Evolutionary conservation across 1,284 basidiomycete species (phyloP), one percentile per base, ranked within the genome.

Genomic region (Cryptococcus sp.): DNA sequence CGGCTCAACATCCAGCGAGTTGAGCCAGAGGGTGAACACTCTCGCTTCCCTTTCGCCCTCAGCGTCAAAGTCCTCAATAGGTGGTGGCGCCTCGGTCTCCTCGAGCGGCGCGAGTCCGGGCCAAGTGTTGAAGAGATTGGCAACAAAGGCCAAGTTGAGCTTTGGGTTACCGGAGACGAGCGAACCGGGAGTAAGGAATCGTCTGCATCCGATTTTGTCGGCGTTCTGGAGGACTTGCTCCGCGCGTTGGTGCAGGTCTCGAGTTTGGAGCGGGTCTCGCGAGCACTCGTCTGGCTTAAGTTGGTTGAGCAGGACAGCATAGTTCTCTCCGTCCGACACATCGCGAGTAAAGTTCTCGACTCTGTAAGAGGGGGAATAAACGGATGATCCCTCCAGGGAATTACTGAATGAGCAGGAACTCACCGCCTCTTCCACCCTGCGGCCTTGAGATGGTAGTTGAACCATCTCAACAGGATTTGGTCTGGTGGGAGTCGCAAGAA

Each of bases 311-410:
- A 99, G 86, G 49, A 98, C 83, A 1, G 95, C 96, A 82, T 99
- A 99, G 82, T 98, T 98, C 80, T 97, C 93, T 61, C 90, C 93
- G 72, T 99, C 95, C 38, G 84, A 85, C 15, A 98, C 93, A 75
- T 99, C 95, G 70, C 90, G 89, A 73, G 90, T 90, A 79, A 99
- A 98, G 83, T 99, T 99, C 80, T 89, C 87, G n/a, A 99, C 95
- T 70, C 91, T 91, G 56, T 42, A 13, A 22, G 11, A 22, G 15
- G 22, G 15, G 47, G 64, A 35, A 66, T 63, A 31, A 23, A 40
- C 16, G 5, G 22, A 5, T 51, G 3, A 8, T 11, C 25, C 23
- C 11, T 45, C n/a, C 15, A 8, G 8, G 7, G n/a, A 19, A n/a
- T 45, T 45, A 31, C 7, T 47, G 7, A 16, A 15, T 22, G 15